Conservation (phyloP, 768 basidiomycete species). For the Lentinula raphanica region DNA sequence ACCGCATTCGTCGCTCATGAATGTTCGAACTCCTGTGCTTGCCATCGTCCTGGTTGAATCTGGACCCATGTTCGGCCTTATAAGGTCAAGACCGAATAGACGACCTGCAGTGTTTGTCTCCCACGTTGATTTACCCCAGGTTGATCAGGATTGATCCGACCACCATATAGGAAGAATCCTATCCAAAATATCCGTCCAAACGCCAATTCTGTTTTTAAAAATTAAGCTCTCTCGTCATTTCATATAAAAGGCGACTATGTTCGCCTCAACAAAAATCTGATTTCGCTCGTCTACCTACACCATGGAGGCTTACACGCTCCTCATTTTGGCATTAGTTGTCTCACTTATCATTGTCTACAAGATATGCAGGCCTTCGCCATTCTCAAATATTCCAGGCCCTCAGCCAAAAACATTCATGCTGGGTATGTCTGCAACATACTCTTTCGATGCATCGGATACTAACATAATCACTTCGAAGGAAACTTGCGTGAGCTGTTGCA, state of each 20-base stretch:
- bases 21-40: too few species aligned
- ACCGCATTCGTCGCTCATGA: too few species aligned
- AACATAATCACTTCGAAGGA: neutral
- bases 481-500: slow-evolving; percentile 6
- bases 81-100: too few species aligned
- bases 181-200: neutral
- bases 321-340: neutral
- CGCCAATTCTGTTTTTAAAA: neutral
- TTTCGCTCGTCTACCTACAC: neutral
- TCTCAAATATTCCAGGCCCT: neutral
- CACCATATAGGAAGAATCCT: neutral
- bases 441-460: neutral
- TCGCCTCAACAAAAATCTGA: neutral
- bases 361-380: neutral
- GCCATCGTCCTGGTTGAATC: too few species aligned
- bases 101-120: too few species aligned
- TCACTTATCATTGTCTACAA: neutral
- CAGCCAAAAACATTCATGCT: neutral
- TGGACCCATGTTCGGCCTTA: too few species aligned
- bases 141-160: neutral
- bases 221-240: neutral
- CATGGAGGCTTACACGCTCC: neutral
- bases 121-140: neutral
- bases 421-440: neutral
- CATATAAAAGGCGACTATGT: neutral